Evolutionary conservation across 2,329 filamentous ascomycete genomes (phyloP).

Genomic region (Blastomyces parvus): DNA sequence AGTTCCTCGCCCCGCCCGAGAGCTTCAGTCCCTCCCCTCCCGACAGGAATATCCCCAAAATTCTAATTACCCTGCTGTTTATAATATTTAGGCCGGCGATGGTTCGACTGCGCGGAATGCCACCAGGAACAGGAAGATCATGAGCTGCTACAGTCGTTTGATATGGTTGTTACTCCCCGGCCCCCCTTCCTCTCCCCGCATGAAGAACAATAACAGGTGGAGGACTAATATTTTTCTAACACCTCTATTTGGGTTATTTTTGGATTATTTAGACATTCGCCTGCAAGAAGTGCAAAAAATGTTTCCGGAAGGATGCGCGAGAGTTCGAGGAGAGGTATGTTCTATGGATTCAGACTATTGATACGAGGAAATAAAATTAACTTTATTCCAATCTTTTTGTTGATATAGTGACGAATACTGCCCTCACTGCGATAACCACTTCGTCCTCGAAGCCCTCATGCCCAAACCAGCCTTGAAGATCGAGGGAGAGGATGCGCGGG

Average conservation of each 20-base stretch:
- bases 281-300: slow-evolving; percentile 98
- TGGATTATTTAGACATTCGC: slow-evolving; percentile 52
- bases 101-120: slow-evolving; percentile 98
- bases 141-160: slow-evolving; percentile 62
- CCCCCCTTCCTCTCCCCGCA: background rate
- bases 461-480: slow-evolving; percentile 75
- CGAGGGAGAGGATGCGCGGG: slow-evolving; percentile 80
- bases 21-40: background rate
- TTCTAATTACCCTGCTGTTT: background rate
- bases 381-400: background rate
- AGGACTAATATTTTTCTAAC: background rate
- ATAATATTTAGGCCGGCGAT: slow-evolving; percentile 41
- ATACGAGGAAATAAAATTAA: background rate
- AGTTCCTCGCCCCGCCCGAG: background rate
- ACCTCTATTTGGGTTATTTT: background rate
- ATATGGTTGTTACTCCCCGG: slow-evolving; percentile 53
- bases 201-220: background rate
- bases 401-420: slow-evolving; percentile 78
- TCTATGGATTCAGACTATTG: background rate
- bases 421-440: slow-evolving; percentile 98
- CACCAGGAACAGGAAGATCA: slow-evolving; percentile 75
- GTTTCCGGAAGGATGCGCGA: slow-evolving; percentile 84
- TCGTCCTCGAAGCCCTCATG: slow-evolving; percentile 77
- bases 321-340: slow-evolving; percentile 75
- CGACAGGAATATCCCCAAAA: background rate